Evolutionary conservation across 495 filamentous ascomycete genomes (phyloP).

Genomic region (Annulohypoxylon nitens): DNA sequence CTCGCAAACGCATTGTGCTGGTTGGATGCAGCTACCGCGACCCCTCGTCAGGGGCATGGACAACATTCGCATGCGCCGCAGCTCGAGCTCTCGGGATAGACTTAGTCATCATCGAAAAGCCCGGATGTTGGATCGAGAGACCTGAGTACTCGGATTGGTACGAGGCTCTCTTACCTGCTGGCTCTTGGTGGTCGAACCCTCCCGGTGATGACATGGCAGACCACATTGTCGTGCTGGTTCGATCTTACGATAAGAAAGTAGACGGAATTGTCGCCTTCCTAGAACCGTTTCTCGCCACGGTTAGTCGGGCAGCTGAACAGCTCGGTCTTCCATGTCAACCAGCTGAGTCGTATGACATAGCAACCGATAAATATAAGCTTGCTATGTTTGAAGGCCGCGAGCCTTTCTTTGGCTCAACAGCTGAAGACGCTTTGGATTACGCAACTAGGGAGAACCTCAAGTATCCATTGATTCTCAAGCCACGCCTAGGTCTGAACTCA

Average conservation of each 20-base stretch:
- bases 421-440: conserved; percentile 35
- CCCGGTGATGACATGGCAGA: conserved; percentile 52
- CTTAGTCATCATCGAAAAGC: conserved; percentile 61
- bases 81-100: conserved; percentile 59
- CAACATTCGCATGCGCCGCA: conserved; percentile 53
- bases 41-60: conserved; percentile 53
- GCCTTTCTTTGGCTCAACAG: conserved; percentile 39
- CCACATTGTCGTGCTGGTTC: conserved; percentile 52
- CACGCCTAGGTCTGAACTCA: conserved; percentile 56
- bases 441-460: conserved; percentile 28
- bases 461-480: conserved; percentile 64
- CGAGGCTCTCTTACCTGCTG: conserved; percentile 48
- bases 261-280: conserved; percentile 57
- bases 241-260: conserved; percentile 51
- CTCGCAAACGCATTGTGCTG: conserved; percentile 54
- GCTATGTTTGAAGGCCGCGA: conserved; percentile 54
- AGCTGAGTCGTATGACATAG: conserved; percentile 55
- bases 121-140: conserved; percentile 62
- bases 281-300: conserved; percentile 56
- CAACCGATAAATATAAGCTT: conserved; percentile 60
- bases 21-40: conserved; percentile 55
- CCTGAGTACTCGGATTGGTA: conserved; percentile 53
- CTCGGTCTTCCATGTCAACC: conserved; percentile 53
- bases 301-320: conserved; percentile 51
- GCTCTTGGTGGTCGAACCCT: conserved; percentile 47